A percentile compares a stretch with the other conserved stretches of the same genome.
Conservation (phyloP, 495 filamentous ascomycete genomes). For the Aspergillus nidulans region DNA sequence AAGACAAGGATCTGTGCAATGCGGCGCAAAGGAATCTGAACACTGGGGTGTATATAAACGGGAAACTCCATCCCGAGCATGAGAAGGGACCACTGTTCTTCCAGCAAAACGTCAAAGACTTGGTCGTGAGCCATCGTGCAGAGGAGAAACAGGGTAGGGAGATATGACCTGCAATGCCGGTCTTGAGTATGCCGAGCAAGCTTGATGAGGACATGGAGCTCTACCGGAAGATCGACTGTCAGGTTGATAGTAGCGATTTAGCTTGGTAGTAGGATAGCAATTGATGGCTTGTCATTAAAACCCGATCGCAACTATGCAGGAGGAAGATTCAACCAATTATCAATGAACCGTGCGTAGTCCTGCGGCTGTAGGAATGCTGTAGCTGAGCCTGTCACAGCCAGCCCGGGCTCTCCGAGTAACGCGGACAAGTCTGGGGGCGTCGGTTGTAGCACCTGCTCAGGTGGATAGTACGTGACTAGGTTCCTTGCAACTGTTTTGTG, state of each 20-base stretch:
- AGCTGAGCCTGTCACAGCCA: not conserved
- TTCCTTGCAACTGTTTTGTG: slow-evolving; percentile 9
- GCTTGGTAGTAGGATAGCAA: not conserved
- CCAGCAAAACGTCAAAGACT: slow-evolving; percentile 37
- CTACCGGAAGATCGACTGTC: not conserved
- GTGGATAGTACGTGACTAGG: slow-evolving; percentile 6
- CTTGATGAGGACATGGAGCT: not conserved
- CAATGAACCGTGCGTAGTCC: slow-evolving; percentile 8
- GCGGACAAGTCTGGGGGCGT: slow-evolving; percentile 4
- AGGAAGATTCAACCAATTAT: slow-evolving; percentile 6
- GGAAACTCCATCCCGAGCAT: slow-evolving; percentile 38
- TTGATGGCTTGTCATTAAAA: too few relatives aligned
- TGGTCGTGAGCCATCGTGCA: slow-evolving; percentile 32
- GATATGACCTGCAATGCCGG: slow-evolving; percentile 48
- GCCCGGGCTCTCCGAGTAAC: slow-evolving; percentile 1
- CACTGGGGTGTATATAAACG: slow-evolving; percentile 37
- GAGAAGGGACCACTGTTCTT: slow-evolving; percentile 44
- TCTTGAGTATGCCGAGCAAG: not conserved
- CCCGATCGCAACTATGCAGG: not conserved
- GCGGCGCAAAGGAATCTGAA: slow-evolving; percentile 42
- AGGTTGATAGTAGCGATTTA: not conserved
- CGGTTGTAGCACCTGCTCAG: slow-evolving; percentile 1
- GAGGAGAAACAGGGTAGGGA: slow-evolving; percentile 37
- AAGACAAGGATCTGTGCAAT: slow-evolving; percentile 41
- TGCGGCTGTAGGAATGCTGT: slow-evolving; percentile 9